Conservation (phyloP, 805 yeast genomes). For the Pichia thaimueangensis region DNA sequence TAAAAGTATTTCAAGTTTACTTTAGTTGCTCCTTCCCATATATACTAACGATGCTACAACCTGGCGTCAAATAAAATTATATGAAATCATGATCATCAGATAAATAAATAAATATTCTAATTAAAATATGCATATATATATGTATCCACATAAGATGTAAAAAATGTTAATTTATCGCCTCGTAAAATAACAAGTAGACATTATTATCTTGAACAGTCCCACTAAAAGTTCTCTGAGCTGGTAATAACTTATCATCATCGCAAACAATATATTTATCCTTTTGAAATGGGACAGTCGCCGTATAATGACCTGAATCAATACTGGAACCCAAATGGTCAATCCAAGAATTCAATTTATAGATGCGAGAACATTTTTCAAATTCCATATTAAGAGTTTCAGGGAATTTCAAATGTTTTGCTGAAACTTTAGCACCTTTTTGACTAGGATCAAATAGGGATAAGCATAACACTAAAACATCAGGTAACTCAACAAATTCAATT, state of each 20-base stretch:
- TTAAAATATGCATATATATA: too few relatives aligned
- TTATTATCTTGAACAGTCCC: slow-evolving; percentile 40
- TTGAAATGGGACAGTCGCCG: slow-evolving; percentile 51
- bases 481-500: slow-evolving; percentile 30
- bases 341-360: slow-evolving; percentile 52
- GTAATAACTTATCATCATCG: slow-evolving; percentile 60
- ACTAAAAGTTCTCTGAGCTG: slow-evolving; percentile 32
- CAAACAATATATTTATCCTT: slow-evolving; percentile 62
- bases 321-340: slow-evolving; percentile 64
- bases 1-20: too few relatives aligned
- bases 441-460: slow-evolving; percentile 27
- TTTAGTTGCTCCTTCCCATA: too few relatives aligned
- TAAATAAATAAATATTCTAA: too few relatives aligned
- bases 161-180: not conserved
- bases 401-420: slow-evolving; percentile 19
- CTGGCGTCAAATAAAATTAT: too few relatives aligned
- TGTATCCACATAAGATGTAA: too few relatives aligned
- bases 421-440: slow-evolving; percentile 23
- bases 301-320: slow-evolving; percentile 70
- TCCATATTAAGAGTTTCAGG: slow-evolving; percentile 29
- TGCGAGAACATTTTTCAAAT: slow-evolving; percentile 32
- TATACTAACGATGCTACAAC: too few relatives aligned
- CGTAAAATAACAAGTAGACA: slow-evolving; percentile 65
- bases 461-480: slow-evolving; percentile 29
- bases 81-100: too few relatives aligned